Base-by-base conservation (phyloP, 2,329 filamentous ascomycete species). In the Sclerotinia spermophila region DNA sequence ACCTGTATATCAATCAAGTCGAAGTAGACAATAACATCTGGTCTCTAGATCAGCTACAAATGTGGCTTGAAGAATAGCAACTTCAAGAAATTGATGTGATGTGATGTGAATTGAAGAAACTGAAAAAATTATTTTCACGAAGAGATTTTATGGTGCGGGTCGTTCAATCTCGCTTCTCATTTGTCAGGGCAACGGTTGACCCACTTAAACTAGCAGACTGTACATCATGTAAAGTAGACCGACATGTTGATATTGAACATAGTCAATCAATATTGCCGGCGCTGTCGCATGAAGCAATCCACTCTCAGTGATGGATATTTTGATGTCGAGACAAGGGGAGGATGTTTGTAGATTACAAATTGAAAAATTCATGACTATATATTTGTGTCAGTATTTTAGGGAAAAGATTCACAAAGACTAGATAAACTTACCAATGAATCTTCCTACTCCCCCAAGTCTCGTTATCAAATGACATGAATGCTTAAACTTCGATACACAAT, bases 141-240 rank as follows among this genome's bases (percentile, higher is more conserved):
- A 65, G 61, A 65, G 61, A 51, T 65, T 65, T 65, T 65, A 65
- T 65, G 24, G 24, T 65, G 61, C 48, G 61, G 61, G 33, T 64
- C 42, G 44, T 21, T 30, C 24, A 51, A 51, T 40, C 61, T 65
- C 44, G 61, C 61, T 65, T 65, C 61, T 45, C 61, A 51, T 65
- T 65, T 51, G 61, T 51, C 61, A 65, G 61, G 61, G 44, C 61
- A 65, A 65, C 61, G 33, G 30, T 0, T 19, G 44, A 15, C 7
- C 61, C 61, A 65, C 61, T 65, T 65, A 65, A 51, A 64, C 33
- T 51, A 27, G 17, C 1, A 48, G 24, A 51, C 44, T 64, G 7
- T 51, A 45, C 21, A n/a, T 51, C 4, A 11, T 2, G 17, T 15
- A 53, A 17, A 27, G 48, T 38, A 19, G 24, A 51, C 61, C 44